phyloP scores from a whole-genome alignment of 78 protist genomes.

The Dictyostelium purpureum region DNA sequence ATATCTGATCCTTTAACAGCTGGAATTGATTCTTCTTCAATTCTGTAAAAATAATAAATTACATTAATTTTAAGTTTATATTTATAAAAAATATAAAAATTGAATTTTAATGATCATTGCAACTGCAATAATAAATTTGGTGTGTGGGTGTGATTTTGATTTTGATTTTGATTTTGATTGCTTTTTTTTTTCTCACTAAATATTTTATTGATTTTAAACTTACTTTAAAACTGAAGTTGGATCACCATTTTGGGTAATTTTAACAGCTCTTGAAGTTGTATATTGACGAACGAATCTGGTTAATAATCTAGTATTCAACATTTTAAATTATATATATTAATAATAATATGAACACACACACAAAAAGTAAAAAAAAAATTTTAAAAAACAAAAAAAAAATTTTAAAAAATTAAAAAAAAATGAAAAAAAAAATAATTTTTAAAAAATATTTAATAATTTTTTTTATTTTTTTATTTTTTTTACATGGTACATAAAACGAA shows the following conservation, averaged over 20 bases:
- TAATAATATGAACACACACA: not conserved
- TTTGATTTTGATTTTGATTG: not conserved
- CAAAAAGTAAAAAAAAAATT: not conserved
- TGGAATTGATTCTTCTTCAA: slow-evolving; percentile 27
- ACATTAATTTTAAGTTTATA: not conserved
- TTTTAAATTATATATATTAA: not conserved
- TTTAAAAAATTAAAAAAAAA: not conserved
- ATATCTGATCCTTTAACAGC: slow-evolving; percentile 52
- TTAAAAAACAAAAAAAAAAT: not conserved
- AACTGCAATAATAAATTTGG: not conserved
- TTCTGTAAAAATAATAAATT: not conserved
- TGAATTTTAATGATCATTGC: too few species aligned
- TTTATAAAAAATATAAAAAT: too few species aligned
- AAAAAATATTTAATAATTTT: not conserved
- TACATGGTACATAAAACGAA: too few species aligned
- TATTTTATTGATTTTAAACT: not conserved
- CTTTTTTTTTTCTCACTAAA: not conserved
- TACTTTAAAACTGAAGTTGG: slow-evolving; percentile 59
- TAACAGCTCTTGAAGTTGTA: slow-evolving; percentile 41
- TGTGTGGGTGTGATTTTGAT: not conserved
- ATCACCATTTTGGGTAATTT: not conserved
- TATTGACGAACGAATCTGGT: not conserved
- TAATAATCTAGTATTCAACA: not conserved
- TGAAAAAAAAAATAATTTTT: not conserved
- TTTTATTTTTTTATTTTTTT: not conserved